Evolutionary conservation across 1,284 basidiomycete species (phyloP).

Genomic region (Apiotrichum montevideense): DNA sequence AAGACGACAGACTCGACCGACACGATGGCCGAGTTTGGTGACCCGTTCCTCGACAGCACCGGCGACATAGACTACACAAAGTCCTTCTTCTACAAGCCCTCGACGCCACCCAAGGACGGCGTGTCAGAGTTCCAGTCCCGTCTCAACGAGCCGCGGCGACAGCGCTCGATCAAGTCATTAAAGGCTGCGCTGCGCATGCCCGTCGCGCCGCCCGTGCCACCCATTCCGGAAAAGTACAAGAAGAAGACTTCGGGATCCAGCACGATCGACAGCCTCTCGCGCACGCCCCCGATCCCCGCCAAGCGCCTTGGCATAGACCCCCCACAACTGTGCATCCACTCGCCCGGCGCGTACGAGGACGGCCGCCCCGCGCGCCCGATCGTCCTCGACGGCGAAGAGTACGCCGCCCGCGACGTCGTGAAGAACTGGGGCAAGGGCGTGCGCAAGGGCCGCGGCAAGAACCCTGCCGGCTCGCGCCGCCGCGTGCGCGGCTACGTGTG

Average conservation of each 20-base stretch:
- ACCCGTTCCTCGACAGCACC: slow-evolving; percentile 8
- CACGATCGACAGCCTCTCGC: neutral
- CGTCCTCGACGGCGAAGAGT: slow-evolving; percentile 44
- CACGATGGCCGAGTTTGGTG: slow-evolving; percentile 12
- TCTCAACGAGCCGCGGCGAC: slow-evolving; percentile 7
- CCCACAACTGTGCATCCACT: slow-evolving; percentile 38
- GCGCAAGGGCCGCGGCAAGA: slow-evolving; percentile 8
- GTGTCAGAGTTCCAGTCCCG: neutral
- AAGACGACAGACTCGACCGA: slow-evolving; percentile 6
- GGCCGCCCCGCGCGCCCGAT: slow-evolving; percentile 37
- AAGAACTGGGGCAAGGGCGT: slow-evolving; percentile 14
- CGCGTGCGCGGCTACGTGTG: neutral
- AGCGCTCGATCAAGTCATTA: slow-evolving; percentile 43
- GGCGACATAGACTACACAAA: slow-evolving; percentile 39
- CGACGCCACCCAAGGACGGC: slow-evolving; percentile 31
- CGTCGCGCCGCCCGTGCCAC: slow-evolving; percentile 36
- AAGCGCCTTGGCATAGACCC: slow-evolving; percentile 12
- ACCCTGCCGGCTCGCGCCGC: neutral
- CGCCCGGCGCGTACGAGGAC: slow-evolving; percentile 40
- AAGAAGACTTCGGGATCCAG: neutral
- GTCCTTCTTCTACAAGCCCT: slow-evolving; percentile 47
- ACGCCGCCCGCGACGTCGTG: slow-evolving; percentile 26
- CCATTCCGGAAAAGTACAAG: slow-evolving; percentile 25
- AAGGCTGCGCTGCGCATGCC: slow-evolving; percentile 35
- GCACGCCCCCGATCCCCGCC: slow-evolving; percentile 6